Percentiles rank a stretch among this genome's conserved stretches.
phyloP scores from a whole-genome alignment of 257 asterid species.

The Nicotiana benthamiana region DNA sequence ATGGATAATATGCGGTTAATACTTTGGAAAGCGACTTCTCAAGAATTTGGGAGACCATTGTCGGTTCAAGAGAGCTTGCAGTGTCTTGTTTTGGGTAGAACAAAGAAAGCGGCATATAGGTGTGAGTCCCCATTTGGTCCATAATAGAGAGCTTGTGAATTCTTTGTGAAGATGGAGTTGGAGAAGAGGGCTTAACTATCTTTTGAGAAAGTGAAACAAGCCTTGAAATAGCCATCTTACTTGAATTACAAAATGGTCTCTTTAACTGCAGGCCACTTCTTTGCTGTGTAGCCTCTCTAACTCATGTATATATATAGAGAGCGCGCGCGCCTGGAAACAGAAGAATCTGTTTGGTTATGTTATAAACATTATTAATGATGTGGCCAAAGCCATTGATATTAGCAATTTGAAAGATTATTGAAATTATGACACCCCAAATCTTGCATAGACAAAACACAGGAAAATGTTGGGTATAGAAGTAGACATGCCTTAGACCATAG shows the following conservation, averaged over 20 bases:
- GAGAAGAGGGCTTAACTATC: constrained; percentile 6
- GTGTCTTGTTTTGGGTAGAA: constrained; percentile 2
- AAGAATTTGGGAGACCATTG: not conserved
- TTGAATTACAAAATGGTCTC: not conserved
- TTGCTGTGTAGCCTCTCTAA: not conserved
- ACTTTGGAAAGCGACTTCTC: not conserved
- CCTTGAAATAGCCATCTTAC: not conserved
- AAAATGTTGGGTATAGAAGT: too few relatives aligned
- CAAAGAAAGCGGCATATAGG: not conserved
- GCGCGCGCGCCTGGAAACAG: not conserved
- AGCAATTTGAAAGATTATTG: not conserved
- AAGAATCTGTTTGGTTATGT: not conserved
- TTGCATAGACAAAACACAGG: too few relatives aligned
- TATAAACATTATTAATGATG: too few relatives aligned
- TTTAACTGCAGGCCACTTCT: not conserved
- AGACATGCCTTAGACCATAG: too few relatives aligned
- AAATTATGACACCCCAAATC: too few relatives aligned
- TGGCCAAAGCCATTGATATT: too few relatives aligned
- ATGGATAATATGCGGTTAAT: not conserved
- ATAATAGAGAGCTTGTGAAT: not conserved
- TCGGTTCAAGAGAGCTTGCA: not conserved
- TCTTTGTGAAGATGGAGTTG: constrained; percentile 7
- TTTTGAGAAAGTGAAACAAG: not conserved
- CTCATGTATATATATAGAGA: too few relatives aligned
- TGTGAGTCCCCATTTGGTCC: not conserved